Base-by-base conservation (phyloP, 1,139 yeast species). In the Taiozyma sp. region DNA sequence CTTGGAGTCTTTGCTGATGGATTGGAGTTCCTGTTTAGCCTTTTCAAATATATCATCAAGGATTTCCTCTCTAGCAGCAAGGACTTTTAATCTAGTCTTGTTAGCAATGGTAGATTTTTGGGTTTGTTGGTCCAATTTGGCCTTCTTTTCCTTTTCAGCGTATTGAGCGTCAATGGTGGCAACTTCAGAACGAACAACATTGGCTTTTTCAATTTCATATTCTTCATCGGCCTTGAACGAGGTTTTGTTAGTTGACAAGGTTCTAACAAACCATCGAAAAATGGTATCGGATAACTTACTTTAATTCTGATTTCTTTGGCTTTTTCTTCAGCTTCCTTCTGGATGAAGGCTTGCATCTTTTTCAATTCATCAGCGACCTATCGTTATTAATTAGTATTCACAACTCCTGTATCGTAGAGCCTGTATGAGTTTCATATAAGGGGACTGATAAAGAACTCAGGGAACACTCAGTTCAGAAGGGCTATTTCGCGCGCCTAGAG, bases 321-420 rank as follows among this genome's bases (percentile, higher is more conserved):
- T 76, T 95, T 95, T 72, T 95, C 99, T 65, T 91, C 95, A 40
- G 99, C 99, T 75, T 95, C 99, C 80, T 91, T 91, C 75, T 86
- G 88, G 78, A 95, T 95, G 83, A 93, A 95, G 69, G 95, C 93
- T 69, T 93, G 96, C 97, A 95, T 93, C 77, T 93, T 93, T 71
- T 85, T 84, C 72, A 93, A 89, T 76, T 93, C 99, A 62, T 90
- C 88, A 67, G 86, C 90, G 63, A 90, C 98, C 93, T 90, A 44
- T 42, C 5, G 19, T 11, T n/a, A 22, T 11, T 40, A 13, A n/a
- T 40, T 40, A 40, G 43, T 40, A 40, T 13, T 24, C 28, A 14
- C 11, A 14, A 19, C 14, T 24, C 9, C 22, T 40, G 14, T 5
- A 19, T 19, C 7, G 10, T 9, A 37, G 2, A 19, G 35, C 16